Evolutionary conservation across 2,329 filamentous ascomycete species (phyloP), one percentile per base, ranked within the genome.

Genomic region (Aspergillus texensis): DNA sequence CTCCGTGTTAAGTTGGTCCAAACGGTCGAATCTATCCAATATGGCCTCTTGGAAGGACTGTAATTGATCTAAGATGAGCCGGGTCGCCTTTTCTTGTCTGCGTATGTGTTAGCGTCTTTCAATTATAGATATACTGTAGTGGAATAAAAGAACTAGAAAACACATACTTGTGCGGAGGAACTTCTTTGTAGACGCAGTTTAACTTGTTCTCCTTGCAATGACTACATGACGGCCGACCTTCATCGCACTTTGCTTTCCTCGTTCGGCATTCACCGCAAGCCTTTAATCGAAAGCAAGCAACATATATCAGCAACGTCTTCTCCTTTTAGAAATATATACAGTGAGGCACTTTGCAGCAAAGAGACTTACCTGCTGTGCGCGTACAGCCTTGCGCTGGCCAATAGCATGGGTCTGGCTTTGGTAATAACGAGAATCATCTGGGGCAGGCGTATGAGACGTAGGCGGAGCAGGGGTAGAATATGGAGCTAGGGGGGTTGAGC

Each of bases 221-320:
- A 43, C 90, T 92, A 74, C 93, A 94, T 71, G 91, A 90, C 2
- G 91, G 93, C 68, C 91, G 89, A 14, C 89, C 89, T 81, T 97
- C 93, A 71, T 96, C 93, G 75, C 93, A 97, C 79, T 96, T 96
- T 16, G 93, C 92, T 78, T 96, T 97, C 45, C 94, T 85, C 65
- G 91, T 86, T 63, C 93, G 89, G 78, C 93, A 97, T 76, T 90
- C 91, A 72, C 96, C 93, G 78, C 95, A 99, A 43, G 95, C 95
- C 89, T 96, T 67, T n/a, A n/a, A n/a, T n/a, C n/a, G n/a, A n/a
- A n/a, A n/a, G n/a, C n/a, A n/a, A n/a, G n/a, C n/a, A n/a, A n/a
- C n/a, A n/a, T n/a, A n/a, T n/a, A n/a, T n/a, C n/a, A n/a, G n/a
- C n/a, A n/a, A n/a, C n/a, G n/a, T n/a, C n/a, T n/a, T n/a, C n/a